Conservation (phyloP, 768 basidiomycete species). For the Punctularia strigosozonata region DNA sequence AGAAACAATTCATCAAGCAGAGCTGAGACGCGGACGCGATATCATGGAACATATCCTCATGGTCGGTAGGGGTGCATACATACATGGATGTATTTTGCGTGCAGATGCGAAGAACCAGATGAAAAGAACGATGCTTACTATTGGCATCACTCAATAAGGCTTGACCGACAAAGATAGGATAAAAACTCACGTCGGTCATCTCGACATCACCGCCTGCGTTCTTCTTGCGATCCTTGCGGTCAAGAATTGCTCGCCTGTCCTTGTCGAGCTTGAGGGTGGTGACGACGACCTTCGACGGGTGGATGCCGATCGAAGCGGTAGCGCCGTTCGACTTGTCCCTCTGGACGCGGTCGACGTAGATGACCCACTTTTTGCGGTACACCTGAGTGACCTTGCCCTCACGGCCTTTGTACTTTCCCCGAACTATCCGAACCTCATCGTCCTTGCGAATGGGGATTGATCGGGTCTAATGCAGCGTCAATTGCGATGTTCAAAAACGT, state of each 20-base stretch:
- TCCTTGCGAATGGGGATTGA: slow-evolving; percentile 95
- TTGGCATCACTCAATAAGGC: slow-evolving; percentile 2
- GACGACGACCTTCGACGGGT: slow-evolving; percentile 96
- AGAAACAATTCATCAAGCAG: too few species aligned
- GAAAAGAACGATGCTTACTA: slow-evolving; percentile 24
- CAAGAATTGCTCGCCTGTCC: slow-evolving; percentile 82
- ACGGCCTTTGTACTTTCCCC: slow-evolving; percentile 97
- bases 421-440: slow-evolving; percentile 93
- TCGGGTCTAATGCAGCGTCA: slow-evolving; percentile 44
- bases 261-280: slow-evolving; percentile 88
- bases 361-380: slow-evolving; percentile 98
- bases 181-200: slow-evolving; percentile 62
- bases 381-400: slow-evolving; percentile 98
- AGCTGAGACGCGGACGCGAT: too few species aligned
- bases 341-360: slow-evolving; percentile 96
- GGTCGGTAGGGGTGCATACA: slow-evolving; percentile 35
- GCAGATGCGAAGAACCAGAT: slow-evolving; percentile 5
- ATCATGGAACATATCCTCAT: slow-evolving; percentile 49
- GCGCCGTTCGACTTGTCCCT: slow-evolving; percentile 97
- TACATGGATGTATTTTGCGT: slow-evolving; percentile 53
- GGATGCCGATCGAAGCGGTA: slow-evolving; percentile 85
- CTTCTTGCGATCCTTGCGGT: slow-evolving; percentile 78
- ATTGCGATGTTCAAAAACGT: too few species aligned
- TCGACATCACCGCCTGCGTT: slow-evolving; percentile 48
- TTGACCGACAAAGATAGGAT: slow-evolving; percentile 6